Evolutionary conservation across 2,329 filamentous ascomycete genomes (phyloP).

Genomic region (Cladosporium sp.): DNA sequence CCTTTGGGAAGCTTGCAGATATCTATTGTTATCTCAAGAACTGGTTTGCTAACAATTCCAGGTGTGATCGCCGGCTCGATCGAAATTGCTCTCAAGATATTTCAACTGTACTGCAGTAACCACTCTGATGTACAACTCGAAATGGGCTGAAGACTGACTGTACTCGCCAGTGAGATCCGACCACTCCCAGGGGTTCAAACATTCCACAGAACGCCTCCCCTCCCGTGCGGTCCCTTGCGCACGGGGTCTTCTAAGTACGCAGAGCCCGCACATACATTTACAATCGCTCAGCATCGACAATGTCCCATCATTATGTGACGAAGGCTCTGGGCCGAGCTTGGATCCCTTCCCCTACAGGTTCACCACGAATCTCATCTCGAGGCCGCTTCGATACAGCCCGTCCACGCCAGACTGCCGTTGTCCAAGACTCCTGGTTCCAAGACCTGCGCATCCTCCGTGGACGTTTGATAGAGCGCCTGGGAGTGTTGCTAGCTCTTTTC

Average conservation of each 20-base stretch:
- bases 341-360: constrained; percentile 14
- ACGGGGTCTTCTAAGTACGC: background rate
- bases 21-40: background rate
- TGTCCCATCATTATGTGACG: constrained; percentile 19
- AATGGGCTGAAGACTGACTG: background rate
- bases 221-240: background rate
- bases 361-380: constrained; percentile 4
- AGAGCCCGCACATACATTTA: background rate
- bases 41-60: background rate
- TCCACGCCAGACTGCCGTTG: background rate
- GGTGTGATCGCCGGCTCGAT: background rate
- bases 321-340: constrained; percentile 20
- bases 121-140: background rate
- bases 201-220: constrained; percentile 1
- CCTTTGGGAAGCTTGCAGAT: background rate
- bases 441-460: constrained; percentile 15
- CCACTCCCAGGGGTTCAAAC: background rate
- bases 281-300: background rate
- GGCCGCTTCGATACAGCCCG: background rate
- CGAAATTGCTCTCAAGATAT: background rate
- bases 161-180: background rate
- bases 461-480: constrained; percentile 13
- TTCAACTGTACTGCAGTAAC: background rate
- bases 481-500: background rate
- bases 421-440: constrained; percentile 2